Conservation (phyloP, 1,284 basidiomycete genomes). For the Apiotrichum gracile region DNA sequence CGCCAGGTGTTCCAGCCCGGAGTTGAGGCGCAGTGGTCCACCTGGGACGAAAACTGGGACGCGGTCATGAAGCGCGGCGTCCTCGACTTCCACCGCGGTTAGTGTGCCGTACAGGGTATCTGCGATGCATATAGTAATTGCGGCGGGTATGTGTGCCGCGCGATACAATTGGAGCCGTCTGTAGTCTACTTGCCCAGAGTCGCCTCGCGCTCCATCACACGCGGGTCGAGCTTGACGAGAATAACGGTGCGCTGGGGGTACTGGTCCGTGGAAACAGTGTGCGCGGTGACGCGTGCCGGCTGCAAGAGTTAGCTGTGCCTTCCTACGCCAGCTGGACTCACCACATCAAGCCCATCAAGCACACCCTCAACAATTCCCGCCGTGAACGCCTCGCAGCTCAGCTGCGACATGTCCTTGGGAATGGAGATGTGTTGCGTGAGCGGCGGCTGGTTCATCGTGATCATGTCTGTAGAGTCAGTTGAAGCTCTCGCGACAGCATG, state of each 20-base stretch:
- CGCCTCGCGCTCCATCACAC: slow-evolving; percentile 82
- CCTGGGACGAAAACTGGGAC: slow-evolving; percentile 82
- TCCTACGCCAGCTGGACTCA: slow-evolving; percentile 49
- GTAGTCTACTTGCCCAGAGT: slow-evolving; percentile 51
- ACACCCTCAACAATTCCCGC: slow-evolving; percentile 97
- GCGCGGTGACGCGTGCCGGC: slow-evolving; percentile 95
- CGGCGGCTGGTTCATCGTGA: slow-evolving; percentile 91
- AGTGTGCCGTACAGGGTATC: background rate
- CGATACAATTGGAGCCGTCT: background rate
- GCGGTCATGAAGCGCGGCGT: slow-evolving; percentile 50
- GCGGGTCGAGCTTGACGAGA: slow-evolving; percentile 86
- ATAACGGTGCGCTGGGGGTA: slow-evolving; percentile 82
- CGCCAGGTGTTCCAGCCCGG: slow-evolving; percentile 14
- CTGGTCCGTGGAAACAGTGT: slow-evolving; percentile 77
- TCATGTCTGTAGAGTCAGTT: slow-evolving; percentile 68
- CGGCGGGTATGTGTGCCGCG: background rate
- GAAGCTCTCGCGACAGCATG: background rate
- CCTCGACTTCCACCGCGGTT: slow-evolving; percentile 8
- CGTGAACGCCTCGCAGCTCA: slow-evolving; percentile 93
- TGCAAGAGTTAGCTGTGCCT: slow-evolving; percentile 40
- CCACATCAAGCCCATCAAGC: slow-evolving; percentile 89
- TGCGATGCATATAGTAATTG: background rate
- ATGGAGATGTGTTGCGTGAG: slow-evolving; percentile 88
- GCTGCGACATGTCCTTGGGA: slow-evolving; percentile 85
- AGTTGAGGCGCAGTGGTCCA: slow-evolving; percentile 54